These are phyloP conservation scores for Flaveria trinervia DNA, from an alignment of 129 eudicot genomes.

Conservation along the genomic window DNA sequence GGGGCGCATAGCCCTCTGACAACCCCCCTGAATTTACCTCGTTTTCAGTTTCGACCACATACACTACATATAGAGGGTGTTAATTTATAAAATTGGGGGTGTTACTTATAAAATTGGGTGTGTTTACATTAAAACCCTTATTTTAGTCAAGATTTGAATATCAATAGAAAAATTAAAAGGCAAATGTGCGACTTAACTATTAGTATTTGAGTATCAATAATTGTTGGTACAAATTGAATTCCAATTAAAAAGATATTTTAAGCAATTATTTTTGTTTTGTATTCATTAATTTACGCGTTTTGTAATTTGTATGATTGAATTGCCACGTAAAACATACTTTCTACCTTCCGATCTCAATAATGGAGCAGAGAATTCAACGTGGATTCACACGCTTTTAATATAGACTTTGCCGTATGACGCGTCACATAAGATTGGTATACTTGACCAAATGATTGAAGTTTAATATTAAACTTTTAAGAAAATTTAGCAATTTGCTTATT, in stretches of 20 bases:
- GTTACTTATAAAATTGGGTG: too few relatives aligned
- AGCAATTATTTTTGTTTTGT: not conserved
- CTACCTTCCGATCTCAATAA: not conserved
- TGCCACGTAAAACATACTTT: slow-evolving; percentile 6
- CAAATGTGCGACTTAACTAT: too few relatives aligned
- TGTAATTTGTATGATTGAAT: not conserved
- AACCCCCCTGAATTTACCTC: too few relatives aligned
- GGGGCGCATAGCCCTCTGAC: too few relatives aligned
- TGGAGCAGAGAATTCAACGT: slow-evolving; percentile 1
- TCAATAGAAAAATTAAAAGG: too few relatives aligned
- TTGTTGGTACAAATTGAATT: not conserved
- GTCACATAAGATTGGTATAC: slow-evolving; percentile 4
- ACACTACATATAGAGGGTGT: too few relatives aligned
- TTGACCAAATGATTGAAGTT: not conserved
- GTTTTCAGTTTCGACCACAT: too few relatives aligned
- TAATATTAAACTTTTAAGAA: too few relatives aligned
- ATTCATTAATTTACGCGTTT: slow-evolving; percentile 6
- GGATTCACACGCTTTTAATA: not conserved
- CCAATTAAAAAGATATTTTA: not conserved
- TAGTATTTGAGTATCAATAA: not conserved
- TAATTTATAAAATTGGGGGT: too few relatives aligned
- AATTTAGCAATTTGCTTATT: too few relatives aligned
- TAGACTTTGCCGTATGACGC: not conserved
- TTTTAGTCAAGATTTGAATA: too few relatives aligned
- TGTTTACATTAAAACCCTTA: too few relatives aligned